A percentile compares a stretch with the other conserved stretches of the same genome.
Evolutionary conservation across 805 yeast species (phyloP).

Genomic region (Candida fluviatilis): DNA sequence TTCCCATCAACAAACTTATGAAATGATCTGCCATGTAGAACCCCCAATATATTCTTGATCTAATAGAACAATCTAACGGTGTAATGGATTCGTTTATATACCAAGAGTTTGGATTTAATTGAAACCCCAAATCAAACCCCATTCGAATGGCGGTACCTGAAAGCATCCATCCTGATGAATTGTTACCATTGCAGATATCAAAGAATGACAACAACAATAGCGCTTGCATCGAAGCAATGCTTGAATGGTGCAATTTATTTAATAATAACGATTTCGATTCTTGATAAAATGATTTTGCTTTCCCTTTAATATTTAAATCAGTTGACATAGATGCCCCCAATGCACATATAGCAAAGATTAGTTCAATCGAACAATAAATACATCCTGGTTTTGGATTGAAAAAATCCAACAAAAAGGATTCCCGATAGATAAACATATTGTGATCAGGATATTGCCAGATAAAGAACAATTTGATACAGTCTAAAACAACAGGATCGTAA

Average conservation of each 20-base stretch:
- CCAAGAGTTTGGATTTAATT: constrained; percentile 60
- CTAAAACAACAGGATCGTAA: constrained; percentile 30
- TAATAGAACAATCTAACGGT: constrained; percentile 49
- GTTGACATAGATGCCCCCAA: constrained; percentile 52
- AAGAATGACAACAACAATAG: constrained; percentile 54
- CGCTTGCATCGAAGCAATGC: constrained; percentile 56
- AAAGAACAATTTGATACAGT: constrained; percentile 43
- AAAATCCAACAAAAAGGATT: constrained; percentile 56
- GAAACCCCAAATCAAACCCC: constrained; percentile 64
- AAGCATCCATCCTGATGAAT: constrained; percentile 60
- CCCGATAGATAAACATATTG: constrained; percentile 59
- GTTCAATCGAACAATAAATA: constrained; percentile 51
- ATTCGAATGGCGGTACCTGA: constrained; percentile 60
- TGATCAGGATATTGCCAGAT: constrained; percentile 66
- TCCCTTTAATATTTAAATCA: constrained; percentile 34
- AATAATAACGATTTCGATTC: constrained; percentile 43
- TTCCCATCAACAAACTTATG: constrained; percentile 53
- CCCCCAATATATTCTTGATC: constrained; percentile 65
- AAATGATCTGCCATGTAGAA: constrained; percentile 62
- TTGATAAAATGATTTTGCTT: constrained; percentile 43
- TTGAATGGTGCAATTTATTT: constrained; percentile 37
- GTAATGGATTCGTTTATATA: constrained; percentile 35
- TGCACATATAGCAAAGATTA: constrained; percentile 55
- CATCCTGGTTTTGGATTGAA: constrained; percentile 52
- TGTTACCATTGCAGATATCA: constrained; percentile 56